Evolutionary conservation across 1,284 basidiomycete species (phyloP), one percentile per base, ranked within the genome.

Genomic region (Apiotrichum brassicae): DNA sequence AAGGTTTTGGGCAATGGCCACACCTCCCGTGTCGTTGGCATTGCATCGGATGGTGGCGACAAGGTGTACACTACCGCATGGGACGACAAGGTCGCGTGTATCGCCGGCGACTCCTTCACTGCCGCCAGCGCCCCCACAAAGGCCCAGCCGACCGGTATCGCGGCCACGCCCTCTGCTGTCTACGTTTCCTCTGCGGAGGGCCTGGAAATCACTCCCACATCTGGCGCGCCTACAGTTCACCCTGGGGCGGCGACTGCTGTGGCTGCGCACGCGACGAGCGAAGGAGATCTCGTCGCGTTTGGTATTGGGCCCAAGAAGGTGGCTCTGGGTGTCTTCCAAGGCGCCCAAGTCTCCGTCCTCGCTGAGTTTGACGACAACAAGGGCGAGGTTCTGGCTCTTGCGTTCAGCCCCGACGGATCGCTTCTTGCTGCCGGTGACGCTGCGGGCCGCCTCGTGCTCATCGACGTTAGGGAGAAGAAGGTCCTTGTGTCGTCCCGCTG

Each of bases 341-440:
- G 59, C 6, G 50, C 54, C 20, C 45, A 61, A 34, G 19, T 48
- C 19, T 48, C 62, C 25, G 50, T 61, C 43, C 40, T 56, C 14
- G 61, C 34, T 76, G 72, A 18, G 71, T 78, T 93, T 26, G 82
- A 86, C 51, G 82, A 82, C 26, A 85, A 85, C 70, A 81, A 80
- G 59, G 85, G 82, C 18, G 73, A 80, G 8, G 77, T 97, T 13
- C 85, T 85, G 24, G 82, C 84, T 0, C 71, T 98, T 2, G 82
- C 87, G 0, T 88, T 97, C 73, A 87, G 87, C 0, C 80, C 83
- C 0, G 83, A 93, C 64, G 86, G 85, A 1, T 75, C 76, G 28
- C 75, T 85, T 23, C 76, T 97, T 9, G 89, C 86, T 42, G 78
- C 82, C 4, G 90, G 88, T 43, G 88, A 93, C 69, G 88, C 65